Base-by-base conservation (phyloP, 306 rosid genomes). In the Pyrus pyrifolia region DNA sequence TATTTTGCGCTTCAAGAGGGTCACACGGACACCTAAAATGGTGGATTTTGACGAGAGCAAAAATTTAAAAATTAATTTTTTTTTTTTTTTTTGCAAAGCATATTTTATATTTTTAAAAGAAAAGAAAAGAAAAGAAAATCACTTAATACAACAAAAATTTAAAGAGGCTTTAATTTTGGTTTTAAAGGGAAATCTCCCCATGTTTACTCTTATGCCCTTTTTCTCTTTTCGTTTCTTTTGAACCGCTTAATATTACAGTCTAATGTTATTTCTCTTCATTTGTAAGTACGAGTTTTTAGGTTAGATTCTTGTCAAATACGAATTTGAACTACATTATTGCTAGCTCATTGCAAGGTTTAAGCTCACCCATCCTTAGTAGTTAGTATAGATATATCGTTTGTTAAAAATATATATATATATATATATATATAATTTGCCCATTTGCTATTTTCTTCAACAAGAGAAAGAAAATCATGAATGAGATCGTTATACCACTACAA, bases 1-100 rank as follows among this genome's bases (percentile, higher is more conserved):
- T 85, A 80, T 86, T 87, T 46, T 86, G 90, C 89, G 92, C 86
- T 85, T 80, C 82, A 87, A 86, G 74, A 84, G 93, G 91, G 91
- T 87, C 89, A 82, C 76, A 67, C 84, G 75, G 83, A 87, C 96
- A 82, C 79, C 87, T 88, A 85, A 77, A 82, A 82, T 76, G 83
- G 72, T 61, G 83, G 81, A 67, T 79, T 74, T 62, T 11, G 76
- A 72, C 71, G 73, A 66, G 55, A 17, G 55, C 0, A 17, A 78
- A 82, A 65, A 53, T 75, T 35, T 1, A 33, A 5, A 5, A 5
- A 5, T 33, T 5, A 11, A 45, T 42, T 30, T 4, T 31, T 31
- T 4, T 31, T 31, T 5, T 33, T 33, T 33, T 44, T 45, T 45
- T 45, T 0, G 0, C 6, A 46, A 46, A 4, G 17, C 51, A 45